These are phyloP conservation scores for Fomitopsis serialis DNA, from an alignment of 768 basidiomycete species.

Conservation along the genomic window DNA sequence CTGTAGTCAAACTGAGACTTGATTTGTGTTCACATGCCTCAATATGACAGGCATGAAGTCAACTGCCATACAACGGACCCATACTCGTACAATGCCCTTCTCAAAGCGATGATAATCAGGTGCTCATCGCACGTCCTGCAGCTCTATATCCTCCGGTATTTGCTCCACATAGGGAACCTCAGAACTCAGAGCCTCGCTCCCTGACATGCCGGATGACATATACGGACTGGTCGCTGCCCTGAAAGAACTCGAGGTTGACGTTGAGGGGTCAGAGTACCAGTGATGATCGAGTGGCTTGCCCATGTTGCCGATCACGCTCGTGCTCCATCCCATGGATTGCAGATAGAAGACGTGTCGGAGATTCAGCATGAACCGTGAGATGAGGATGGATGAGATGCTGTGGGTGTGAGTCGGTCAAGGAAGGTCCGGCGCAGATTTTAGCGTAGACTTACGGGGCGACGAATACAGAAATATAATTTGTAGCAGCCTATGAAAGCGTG, in stretches of 20 bases:
- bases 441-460: slow-evolving; percentile 1
- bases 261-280: background rate
- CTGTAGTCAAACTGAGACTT: too few relatives aligned
- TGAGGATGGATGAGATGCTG: slow-evolving; percentile 8
- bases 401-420: background rate
- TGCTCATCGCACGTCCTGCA: background rate
- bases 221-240: background rate
- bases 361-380: slow-evolving; percentile 13
- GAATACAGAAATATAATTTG: background rate
- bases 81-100: too few relatives aligned
- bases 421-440: background rate
- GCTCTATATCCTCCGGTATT: background rate
- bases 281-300: slow-evolving; percentile 10
- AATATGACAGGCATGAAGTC: too few relatives aligned
- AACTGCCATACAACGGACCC: too few relatives aligned
- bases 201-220: too few relatives aligned
- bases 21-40: too few relatives aligned
- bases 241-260: background rate
- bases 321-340: background rate
- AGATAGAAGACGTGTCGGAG: slow-evolving; percentile 4
- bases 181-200: too few relatives aligned
- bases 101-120: background rate
- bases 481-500: background rate
- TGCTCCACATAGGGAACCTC: too few relatives aligned
- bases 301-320: slow-evolving; percentile 13